Evolutionary conservation across 495 filamentous ascomycete species (phyloP).

Genomic region (Penicillium riverlandense): DNA sequence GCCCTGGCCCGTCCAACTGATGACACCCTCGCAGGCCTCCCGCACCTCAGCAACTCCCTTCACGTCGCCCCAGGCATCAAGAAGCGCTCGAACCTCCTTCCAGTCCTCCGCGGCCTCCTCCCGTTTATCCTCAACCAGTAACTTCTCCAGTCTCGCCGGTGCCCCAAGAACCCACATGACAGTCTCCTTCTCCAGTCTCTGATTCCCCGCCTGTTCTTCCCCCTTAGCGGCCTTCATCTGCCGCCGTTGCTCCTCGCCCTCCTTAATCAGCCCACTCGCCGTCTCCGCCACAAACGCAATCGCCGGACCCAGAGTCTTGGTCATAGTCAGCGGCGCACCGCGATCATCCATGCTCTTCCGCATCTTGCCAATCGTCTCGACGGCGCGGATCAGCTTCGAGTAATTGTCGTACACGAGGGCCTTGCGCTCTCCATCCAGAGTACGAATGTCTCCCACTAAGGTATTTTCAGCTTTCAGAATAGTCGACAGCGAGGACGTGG

Average conservation of each 20-base stretch:
- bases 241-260: constrained; percentile 31
- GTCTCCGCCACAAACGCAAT: constrained; percentile 77
- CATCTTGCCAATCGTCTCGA: constrained; percentile 82
- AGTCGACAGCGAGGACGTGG: constrained; percentile 52
- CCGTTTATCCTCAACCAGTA: constrained; percentile 42
- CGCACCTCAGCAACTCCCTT: constrained; percentile 55
- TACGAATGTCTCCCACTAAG: constrained; percentile 64
- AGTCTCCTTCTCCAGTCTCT: constrained; percentile 52
- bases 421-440: constrained; percentile 90
- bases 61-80: constrained; percentile 51
- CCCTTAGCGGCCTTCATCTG: constrained; percentile 28
- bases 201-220: constrained; percentile 26
- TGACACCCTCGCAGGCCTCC: constrained; percentile 50
- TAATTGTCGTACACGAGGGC: constrained; percentile 98
- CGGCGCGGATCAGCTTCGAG: constrained; percentile 87
- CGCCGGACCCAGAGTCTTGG: constrained; percentile 62
- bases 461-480: constrained; percentile 56
- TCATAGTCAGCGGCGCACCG: constrained; percentile 41
- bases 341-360: constrained; percentile 43
- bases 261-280: constrained; percentile 58
- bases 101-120: constrained; percentile 55
- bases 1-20: constrained; percentile 25
- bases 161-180: constrained; percentile 66
- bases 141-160: constrained; percentile 40
- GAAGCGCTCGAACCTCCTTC: constrained; percentile 37